Evolutionary conservation across 2,329 filamentous ascomycete genomes (phyloP).

Genomic region (Aureobasidium sp.): DNA sequence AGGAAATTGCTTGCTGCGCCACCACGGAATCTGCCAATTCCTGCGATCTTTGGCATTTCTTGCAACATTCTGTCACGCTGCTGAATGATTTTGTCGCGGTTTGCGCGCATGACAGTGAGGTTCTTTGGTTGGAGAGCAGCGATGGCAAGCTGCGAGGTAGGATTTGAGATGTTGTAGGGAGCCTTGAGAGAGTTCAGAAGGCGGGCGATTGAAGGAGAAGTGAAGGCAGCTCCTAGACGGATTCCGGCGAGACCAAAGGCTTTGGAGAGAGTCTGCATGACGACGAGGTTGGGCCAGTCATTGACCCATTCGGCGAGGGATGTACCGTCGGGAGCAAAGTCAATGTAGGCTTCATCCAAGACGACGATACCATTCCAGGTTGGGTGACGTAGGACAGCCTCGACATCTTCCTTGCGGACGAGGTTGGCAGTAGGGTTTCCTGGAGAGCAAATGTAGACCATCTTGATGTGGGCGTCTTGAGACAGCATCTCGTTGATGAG

Average conservation of each 20-base stretch:
- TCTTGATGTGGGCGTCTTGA: constrained; percentile 74
- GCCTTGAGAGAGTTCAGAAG: constrained; percentile 95
- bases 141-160: constrained; percentile 83
- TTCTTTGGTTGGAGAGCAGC: constrained; percentile 75
- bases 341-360: constrained; percentile 96
- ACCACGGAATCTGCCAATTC: constrained; percentile 84
- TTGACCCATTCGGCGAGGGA: constrained; percentile 92
- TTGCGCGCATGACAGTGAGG: constrained; percentile 74
- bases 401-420: constrained; percentile 79
- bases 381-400: constrained; percentile 80
- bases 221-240: constrained; percentile 87
- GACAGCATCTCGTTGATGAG: constrained; percentile 74
- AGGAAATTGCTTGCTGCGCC: constrained; percentile 90
- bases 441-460: constrained; percentile 93
- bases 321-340: constrained; percentile 83
- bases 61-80: constrained; percentile 82
- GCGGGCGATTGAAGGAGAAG: constrained; percentile 75
- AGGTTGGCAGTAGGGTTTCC: constrained; percentile 93
- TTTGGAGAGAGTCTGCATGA: constrained; percentile 99
- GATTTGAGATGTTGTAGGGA: constrained; percentile 94
- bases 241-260: constrained; percentile 97
- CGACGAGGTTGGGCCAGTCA: constrained; percentile 95
- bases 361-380: constrained; percentile 97
- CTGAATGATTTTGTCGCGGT: constrained; percentile 73
- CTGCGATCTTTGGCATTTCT: constrained; percentile 78